phyloP scores from a whole-genome alignment of 2,329 filamentous ascomycete species.

The Calonectria multiphialidica region DNA sequence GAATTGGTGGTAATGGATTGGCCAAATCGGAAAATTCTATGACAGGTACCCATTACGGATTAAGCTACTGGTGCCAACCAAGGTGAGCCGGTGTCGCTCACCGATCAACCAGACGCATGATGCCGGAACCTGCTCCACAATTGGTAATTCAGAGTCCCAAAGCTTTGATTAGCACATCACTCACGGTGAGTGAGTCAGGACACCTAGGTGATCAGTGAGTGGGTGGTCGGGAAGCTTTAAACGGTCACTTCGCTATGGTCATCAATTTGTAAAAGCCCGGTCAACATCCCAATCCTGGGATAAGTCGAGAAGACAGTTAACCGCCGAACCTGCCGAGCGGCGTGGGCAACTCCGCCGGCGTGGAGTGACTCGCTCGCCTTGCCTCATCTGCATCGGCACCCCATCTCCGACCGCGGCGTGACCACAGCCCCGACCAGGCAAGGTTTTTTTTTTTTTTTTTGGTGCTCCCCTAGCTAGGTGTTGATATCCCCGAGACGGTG shows the following conservation, averaged over 20 bases:
- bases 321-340: slow-evolving; percentile 32
- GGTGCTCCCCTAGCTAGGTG: not conserved
- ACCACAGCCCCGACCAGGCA: slow-evolving; percentile 6
- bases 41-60: slow-evolving; percentile 13
- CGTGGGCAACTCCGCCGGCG: not conserved
- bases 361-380: slow-evolving; percentile 11
- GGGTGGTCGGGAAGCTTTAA: not conserved
- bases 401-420: slow-evolving; percentile 18
- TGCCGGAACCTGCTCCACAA: slow-evolving; percentile 7
- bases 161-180: not conserved
- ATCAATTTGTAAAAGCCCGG: not conserved
- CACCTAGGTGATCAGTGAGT: not conserved
- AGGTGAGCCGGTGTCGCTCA: slow-evolving; percentile 19
- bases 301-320: slow-evolving; percentile 2
- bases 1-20: not conserved
- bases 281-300: not conserved
- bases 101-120: slow-evolving; percentile 10
- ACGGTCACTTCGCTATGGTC: not conserved
- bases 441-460: slow-evolving; percentile 7
- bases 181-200: not conserved
- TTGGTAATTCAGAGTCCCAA: not conserved
- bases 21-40: slow-evolving; percentile 24
- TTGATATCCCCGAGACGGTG: slow-evolving; percentile 18
- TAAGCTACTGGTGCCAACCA: not conserved
- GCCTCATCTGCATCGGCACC: slow-evolving; percentile 14